A percentile compares a stretch with the other conserved stretches of the same genome.
phyloP scores from a whole-genome alignment of 148 eudicot species.

The Limonium bicolor region DNA sequence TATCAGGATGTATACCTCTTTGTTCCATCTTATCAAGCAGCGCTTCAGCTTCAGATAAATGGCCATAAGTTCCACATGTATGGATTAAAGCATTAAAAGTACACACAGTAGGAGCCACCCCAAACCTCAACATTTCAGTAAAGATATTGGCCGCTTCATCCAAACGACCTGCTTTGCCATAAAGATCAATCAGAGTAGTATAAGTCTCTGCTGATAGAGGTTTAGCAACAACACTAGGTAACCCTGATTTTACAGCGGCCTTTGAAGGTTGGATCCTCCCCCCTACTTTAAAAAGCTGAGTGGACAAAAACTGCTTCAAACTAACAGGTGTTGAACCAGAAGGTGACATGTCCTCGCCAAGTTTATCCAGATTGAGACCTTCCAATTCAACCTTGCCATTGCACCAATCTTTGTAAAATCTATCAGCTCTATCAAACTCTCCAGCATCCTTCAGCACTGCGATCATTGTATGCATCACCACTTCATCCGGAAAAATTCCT shows the following conservation, averaged over 20 bases:
- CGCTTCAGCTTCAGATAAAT: slow-evolving; percentile 60
- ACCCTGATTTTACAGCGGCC: slow-evolving; percentile 7
- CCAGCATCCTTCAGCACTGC: slow-evolving; percentile 64
- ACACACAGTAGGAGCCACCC: slow-evolving; percentile 51
- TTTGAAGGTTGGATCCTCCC: slow-evolving; percentile 26
- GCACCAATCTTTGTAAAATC: slow-evolving; percentile 80
- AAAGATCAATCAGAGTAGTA: slow-evolving; percentile 77
- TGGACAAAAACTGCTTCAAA: slow-evolving; percentile 56
- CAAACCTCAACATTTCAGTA: slow-evolving; percentile 59
- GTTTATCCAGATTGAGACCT: slow-evolving; percentile 35
- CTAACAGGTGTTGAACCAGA: slow-evolving; percentile 25
- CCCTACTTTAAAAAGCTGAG: slow-evolving; percentile 69
- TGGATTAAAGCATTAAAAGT: slow-evolving; percentile 79
- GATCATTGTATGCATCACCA: slow-evolving; percentile 70
- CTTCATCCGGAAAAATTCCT: slow-evolving; percentile 72
- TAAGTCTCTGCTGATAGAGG: slow-evolving; percentile 55
- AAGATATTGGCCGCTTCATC: slow-evolving; percentile 67
- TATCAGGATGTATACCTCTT: slow-evolving; percentile 59
- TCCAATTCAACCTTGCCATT: slow-evolving; percentile 45
- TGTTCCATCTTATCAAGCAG: slow-evolving; percentile 78
- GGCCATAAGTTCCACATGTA: slow-evolving; percentile 73
- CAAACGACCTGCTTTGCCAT: slow-evolving; percentile 75
- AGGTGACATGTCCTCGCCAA: slow-evolving; percentile 20
- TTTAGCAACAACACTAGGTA: slow-evolving; percentile 22
- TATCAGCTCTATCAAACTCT: slow-evolving; percentile 58